Conservation (phyloP, 768 basidiomycete species). For the Chlorophyllum brunneum region DNA sequence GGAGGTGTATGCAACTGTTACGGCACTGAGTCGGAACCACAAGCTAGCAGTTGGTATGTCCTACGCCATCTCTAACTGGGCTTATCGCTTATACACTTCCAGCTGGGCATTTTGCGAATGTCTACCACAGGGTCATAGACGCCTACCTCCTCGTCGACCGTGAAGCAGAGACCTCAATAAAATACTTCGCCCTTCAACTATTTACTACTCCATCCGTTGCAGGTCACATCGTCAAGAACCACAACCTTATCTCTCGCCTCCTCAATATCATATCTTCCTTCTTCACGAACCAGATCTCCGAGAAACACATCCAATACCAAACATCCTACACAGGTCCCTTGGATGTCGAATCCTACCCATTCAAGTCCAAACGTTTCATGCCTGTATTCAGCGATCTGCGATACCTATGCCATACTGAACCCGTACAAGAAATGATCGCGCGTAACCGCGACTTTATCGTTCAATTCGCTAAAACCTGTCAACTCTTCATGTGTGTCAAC, state of each 20-base stretch:
- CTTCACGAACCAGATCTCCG: slow-evolving; percentile 85
- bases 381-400: slow-evolving; percentile 90
- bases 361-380: slow-evolving; percentile 95
- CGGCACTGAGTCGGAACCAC: slow-evolving; percentile 68
- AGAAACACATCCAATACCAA: slow-evolving; percentile 60
- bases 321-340: slow-evolving; percentile 29
- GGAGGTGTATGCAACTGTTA: slow-evolving; percentile 74
- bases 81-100: neutral
- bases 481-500: slow-evolving; percentile 91
- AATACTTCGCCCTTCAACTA: slow-evolving; percentile 88
- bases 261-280: slow-evolving; percentile 85
- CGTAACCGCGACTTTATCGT: slow-evolving; percentile 60
- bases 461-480: slow-evolving; percentile 73
- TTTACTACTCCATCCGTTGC: slow-evolving; percentile 90
- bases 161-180: slow-evolving; percentile 93
- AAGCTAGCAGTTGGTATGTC: slow-evolving; percentile 75
- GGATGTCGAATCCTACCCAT: slow-evolving; percentile 82
- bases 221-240: slow-evolving; percentile 68
- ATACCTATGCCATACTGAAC: slow-evolving; percentile 76
- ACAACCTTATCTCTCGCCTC: slow-evolving; percentile 71
- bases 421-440: slow-evolving; percentile 78
- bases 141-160: slow-evolving; percentile 90
- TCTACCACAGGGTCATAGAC: slow-evolving; percentile 85
- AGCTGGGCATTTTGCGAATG: slow-evolving; percentile 82
- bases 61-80: neutral